Conservation (phyloP, 2,329 filamentous ascomycete species). For the Fusarium guadeloupense region DNA sequence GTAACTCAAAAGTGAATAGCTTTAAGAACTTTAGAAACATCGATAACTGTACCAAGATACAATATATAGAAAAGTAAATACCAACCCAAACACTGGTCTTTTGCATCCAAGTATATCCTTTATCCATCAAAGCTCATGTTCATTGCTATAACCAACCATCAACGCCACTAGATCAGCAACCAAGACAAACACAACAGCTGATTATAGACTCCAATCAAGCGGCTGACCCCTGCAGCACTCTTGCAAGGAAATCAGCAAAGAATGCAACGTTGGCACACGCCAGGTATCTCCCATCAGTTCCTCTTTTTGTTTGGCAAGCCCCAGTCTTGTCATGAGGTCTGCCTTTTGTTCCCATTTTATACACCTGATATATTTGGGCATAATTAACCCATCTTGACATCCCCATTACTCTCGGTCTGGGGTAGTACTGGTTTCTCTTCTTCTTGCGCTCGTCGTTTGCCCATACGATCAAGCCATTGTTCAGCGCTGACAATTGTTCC, state of each 20-base stretch:
- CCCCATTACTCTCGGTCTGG: slow-evolving; percentile 34
- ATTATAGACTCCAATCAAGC: slow-evolving; percentile 5
- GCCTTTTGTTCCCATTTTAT: slow-evolving; percentile 14
- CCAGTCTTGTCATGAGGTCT: neutral
- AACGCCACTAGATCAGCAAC: slow-evolving; percentile 24
- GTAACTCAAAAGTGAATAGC: too few species aligned
- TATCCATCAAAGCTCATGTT: slow-evolving; percentile 11
- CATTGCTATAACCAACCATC: slow-evolving; percentile 24
- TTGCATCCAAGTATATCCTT: neutral
- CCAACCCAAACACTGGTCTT: neutral
- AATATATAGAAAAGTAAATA: neutral
- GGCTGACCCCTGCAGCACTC: neutral
- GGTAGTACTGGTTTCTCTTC: slow-evolving; percentile 43
- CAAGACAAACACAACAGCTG: slow-evolving; percentile 14
- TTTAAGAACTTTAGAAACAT: neutral
- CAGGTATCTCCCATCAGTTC: slow-evolving; percentile 11
- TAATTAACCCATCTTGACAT: slow-evolving; percentile 44
- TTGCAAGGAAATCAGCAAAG: slow-evolving; percentile 7
- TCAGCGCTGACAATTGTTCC: slow-evolving; percentile 91
- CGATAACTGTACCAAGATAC: neutral
- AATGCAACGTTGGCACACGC: slow-evolving; percentile 9
- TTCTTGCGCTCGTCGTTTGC: slow-evolving; percentile 50
- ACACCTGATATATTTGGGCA: neutral
- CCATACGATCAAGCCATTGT: slow-evolving; percentile 85
- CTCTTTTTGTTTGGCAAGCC: slow-evolving; percentile 10